Evolutionary conservation across 345 rosid genomes (phyloP), one percentile per base, ranked within the genome.

Genomic region (Euclidium syriacum): DNA sequence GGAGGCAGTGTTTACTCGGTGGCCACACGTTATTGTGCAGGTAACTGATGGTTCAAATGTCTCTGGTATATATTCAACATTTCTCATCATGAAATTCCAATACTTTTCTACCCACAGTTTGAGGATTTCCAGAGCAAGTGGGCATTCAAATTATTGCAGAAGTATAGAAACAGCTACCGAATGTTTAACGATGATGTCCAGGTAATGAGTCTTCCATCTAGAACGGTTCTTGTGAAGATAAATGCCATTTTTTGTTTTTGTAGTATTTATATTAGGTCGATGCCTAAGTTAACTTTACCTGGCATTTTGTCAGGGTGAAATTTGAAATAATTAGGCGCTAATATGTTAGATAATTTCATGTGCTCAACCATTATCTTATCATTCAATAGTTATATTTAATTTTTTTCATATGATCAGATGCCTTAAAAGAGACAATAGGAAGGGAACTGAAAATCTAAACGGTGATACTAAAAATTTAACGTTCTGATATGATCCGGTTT

Each of bases 91-190:
- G 39, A 51, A 26, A 46, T 23, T 36, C 30, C 16, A 56, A 6
- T 10, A 25, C 41, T 38, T 47, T 48, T 44, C 16, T 40, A 52
- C 63, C 51, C 63, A 51, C 80, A 94, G 97, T 94, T 94, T 74
- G 99, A 94, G 80, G 99, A 94, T 81, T 94, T 94, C 75, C 97
- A 94, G 77, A 94, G 99, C 89, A 94, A 94, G 79, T 94, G 99
- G 99, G 99, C 99, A 41, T 87, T 94, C 79, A 89, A 89, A 84
- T 75, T 94, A 67, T 76, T 94, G 82, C 97, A 87, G 84, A 81
- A 95, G 19, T 94, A 87, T 54, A 85, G 99, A 79, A 68, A 70
- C 71, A 68, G 74, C 22, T 83, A 87, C 61, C 81, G 97, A 71
- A 94, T 94, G 99, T 94, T 94, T 67, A 94, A 94, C 12, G 99